A percentile compares a stretch with the other conserved stretches of the same genome.
Evolutionary conservation across 345 rosid species (phyloP).

Genomic region (Kernera saxatilis): DNA sequence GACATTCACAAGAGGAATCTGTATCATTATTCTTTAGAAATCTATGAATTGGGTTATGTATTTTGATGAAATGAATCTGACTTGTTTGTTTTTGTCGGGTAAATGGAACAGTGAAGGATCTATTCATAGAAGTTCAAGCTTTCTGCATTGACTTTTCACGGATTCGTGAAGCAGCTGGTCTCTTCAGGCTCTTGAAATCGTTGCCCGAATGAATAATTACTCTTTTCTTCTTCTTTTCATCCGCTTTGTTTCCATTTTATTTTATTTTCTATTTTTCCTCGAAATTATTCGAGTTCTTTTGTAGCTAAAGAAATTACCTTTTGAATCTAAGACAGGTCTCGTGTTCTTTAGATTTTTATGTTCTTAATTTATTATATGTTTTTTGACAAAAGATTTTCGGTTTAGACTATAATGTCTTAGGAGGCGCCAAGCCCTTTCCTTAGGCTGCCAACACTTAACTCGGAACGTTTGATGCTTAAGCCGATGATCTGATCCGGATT

Average conservation of each 20-base stretch:
- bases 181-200: conserved; percentile 77
- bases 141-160: conserved; percentile 96
- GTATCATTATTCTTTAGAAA: background rate
- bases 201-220: conserved; percentile 46
- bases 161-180: conserved; percentile 79
- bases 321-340: conserved; percentile 8
- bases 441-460: background rate
- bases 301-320: conserved; percentile 17
- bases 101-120: conserved; percentile 69
- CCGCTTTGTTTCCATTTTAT: background rate
- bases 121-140: conserved; percentile 93
- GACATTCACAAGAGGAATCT: background rate
- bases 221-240: background rate
- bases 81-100: background rate
- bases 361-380: background rate
- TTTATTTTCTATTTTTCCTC: background rate
- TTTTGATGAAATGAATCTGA: background rate
- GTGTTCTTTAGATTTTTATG: background rate
- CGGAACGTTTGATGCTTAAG: background rate
- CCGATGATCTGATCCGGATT: background rate
- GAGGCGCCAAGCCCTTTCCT: background rate
- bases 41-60: background rate
- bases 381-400: background rate
- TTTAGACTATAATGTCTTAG: background rate
- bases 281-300: conserved; percentile 6